phyloP scores from a whole-genome alignment of 441 rosid genomes.

The Lepidium campestre region DNA sequence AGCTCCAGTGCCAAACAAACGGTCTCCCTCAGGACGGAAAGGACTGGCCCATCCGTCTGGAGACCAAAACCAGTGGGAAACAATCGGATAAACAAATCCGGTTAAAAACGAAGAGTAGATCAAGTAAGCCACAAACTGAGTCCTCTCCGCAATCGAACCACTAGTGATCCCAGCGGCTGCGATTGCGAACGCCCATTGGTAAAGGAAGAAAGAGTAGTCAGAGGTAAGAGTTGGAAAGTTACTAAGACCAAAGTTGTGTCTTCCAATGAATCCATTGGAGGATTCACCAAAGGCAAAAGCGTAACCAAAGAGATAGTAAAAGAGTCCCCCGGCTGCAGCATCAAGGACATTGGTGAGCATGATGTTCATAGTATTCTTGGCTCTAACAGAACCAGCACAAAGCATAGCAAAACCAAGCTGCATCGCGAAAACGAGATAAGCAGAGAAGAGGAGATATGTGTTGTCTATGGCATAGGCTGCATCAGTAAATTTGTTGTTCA shows the following conservation, averaged over 20 bases:
- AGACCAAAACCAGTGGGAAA: constrained; percentile 51
- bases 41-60: constrained; percentile 47
- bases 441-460: constrained; percentile 85
- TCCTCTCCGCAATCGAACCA: constrained; percentile 61
- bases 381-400: constrained; percentile 84
- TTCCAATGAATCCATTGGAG: constrained; percentile 76
- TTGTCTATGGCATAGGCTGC: constrained; percentile 60
- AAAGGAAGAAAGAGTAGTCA: constrained; percentile 54
- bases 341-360: constrained; percentile 87
- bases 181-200: constrained; percentile 64
- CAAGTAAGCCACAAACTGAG: constrained; percentile 49
- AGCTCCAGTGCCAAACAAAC: constrained; percentile 37
- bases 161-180: constrained; percentile 65
- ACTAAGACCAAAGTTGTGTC: constrained; percentile 57
- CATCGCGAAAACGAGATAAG: constrained; percentile 84
- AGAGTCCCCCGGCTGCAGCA: constrained; percentile 79
- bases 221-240: constrained; percentile 33
- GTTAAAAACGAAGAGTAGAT: constrained; percentile 47
- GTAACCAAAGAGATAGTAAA: constrained; percentile 76
- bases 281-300: constrained; percentile 82
- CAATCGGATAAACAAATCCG: constrained; percentile 43
- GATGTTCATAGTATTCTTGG: constrained; percentile 85
- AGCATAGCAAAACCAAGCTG: constrained; percentile 95
- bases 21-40: constrained; percentile 1
- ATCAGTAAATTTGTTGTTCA: constrained; percentile 38